phyloP scores from a whole-genome alignment of 1,284 basidiomycete genomes.

The Malassezia arunalokei region DNA sequence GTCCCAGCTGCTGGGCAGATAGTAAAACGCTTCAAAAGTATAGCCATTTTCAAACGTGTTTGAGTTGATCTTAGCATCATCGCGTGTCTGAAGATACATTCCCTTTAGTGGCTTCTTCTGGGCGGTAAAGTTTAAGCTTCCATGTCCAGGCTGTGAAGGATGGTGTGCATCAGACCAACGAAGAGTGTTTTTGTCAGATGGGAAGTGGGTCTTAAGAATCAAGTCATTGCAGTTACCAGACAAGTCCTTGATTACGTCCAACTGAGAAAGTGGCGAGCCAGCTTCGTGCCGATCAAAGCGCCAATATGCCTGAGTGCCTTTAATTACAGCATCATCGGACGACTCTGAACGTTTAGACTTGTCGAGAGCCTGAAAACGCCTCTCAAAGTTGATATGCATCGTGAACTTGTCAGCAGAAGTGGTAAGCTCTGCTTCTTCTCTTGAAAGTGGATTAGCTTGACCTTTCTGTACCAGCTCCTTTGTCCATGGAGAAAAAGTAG shows the following conservation, averaged over 20 bases:
- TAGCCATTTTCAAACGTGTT: constrained; percentile 3
- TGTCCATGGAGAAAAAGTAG: constrained; percentile 1
- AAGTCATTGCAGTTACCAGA: constrained; percentile 1
- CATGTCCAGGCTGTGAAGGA: constrained; percentile 1
- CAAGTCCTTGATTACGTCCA: background rate
- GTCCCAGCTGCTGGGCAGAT: background rate
- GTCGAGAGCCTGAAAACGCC: background rate
- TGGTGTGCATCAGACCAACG: constrained; percentile 1
- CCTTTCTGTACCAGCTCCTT: background rate
- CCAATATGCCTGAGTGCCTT: constrained; percentile 3
- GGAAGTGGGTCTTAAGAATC: background rate
- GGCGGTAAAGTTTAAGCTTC: background rate
- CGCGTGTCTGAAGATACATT: background rate
- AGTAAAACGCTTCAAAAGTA: constrained; percentile 5
- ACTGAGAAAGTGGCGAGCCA: background rate
- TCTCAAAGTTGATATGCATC: background rate
- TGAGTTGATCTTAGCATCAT: constrained; percentile 1
- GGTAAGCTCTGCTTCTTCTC: background rate
- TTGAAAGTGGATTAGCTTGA: background rate
- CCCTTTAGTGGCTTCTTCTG: constrained; percentile 2
- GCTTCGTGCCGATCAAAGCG: background rate
- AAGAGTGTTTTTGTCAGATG: background rate
- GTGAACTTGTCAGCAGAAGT: background rate
- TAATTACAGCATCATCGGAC: background rate
- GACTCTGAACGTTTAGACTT: background rate